Evolutionary conservation across 768 basidiomycete genomes (phyloP).

Genomic region (Astraeus odoratus): DNA sequence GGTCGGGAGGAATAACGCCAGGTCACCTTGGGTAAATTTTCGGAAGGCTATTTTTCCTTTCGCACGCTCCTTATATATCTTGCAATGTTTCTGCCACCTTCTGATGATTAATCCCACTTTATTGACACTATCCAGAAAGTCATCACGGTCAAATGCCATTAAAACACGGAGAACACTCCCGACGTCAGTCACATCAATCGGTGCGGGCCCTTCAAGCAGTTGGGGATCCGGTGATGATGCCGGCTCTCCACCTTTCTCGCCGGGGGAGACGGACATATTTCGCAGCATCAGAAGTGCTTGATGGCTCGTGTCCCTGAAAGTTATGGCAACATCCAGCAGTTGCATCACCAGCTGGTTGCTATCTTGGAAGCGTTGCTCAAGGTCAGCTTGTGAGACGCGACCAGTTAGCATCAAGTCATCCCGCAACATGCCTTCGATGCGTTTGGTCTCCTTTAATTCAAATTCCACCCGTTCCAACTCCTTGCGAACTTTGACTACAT

Average conservation of each 20-base stretch:
- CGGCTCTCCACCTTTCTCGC: conserved; percentile 41
- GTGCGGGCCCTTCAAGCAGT: conserved; percentile 56
- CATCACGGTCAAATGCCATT: conserved; percentile 76
- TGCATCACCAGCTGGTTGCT: conserved; percentile 70
- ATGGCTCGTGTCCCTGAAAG: conserved; percentile 69
- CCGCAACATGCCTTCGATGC: conserved; percentile 63
- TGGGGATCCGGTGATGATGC: conserved; percentile 41
- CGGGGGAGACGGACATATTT: conserved; percentile 47
- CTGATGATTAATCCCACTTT: conserved; percentile 83
- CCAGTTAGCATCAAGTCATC: conserved; percentile 70
- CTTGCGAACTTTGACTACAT: conserved; percentile 62
- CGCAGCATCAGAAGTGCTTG: conserved; percentile 63
- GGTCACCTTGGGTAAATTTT: conserved; percentile 91
- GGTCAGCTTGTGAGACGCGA: conserved; percentile 57
- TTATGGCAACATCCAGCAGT: conserved; percentile 72
- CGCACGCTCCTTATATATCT: conserved; percentile 88
- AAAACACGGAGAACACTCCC: conserved; percentile 61
- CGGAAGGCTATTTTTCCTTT: conserved; percentile 95
- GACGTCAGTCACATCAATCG: conserved; percentile 74
- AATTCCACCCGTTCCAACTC: conserved; percentile 70
- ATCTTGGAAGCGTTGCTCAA: conserved; percentile 62
- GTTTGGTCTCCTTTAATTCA: conserved; percentile 61
- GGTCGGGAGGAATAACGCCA: conserved; percentile 94
- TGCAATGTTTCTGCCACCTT: conserved; percentile 97
- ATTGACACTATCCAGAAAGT: conserved; percentile 74